Percentiles rank a stretch among this genome's conserved stretches.
phyloP scores from a whole-genome alignment of 371 early-diverging fungal genomes.

The Funneliformis caledonium region DNA sequence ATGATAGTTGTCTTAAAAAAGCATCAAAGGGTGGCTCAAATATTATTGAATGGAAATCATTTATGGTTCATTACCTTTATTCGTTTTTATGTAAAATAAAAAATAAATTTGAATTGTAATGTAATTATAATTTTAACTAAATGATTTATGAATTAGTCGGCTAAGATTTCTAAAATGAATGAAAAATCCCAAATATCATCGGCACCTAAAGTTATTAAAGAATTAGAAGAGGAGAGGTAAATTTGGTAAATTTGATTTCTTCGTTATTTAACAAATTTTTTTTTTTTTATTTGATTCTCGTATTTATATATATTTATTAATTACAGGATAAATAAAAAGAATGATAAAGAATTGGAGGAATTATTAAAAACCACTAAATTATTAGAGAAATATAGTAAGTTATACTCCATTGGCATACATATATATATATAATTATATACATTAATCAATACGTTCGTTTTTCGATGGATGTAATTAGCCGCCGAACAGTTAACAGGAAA shows the following conservation, averaged over 20 bases:
- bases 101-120: not conserved
- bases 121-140: not conserved
- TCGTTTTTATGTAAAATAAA: not conserved
- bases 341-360: conserved; percentile 33
- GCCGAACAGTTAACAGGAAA: conserved; percentile 52
- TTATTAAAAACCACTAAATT: conserved; percentile 25
- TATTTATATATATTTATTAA: not conserved
- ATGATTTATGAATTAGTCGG: conserved; percentile 10
- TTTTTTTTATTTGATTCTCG: not conserved
- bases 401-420: no score
- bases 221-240: conserved; percentile 18
- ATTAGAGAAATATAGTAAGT: conserved; percentile 30
- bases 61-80: conserved; percentile 7
- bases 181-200: not conserved
- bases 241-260: not conserved
- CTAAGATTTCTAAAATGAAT: conserved; percentile 21
- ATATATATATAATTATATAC: no score
- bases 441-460: no score
- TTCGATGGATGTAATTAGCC: conserved; percentile 41
- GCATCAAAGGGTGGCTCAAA: not conserved
- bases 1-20: not conserved
- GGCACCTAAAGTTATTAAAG: not conserved
- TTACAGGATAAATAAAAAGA: conserved; percentile 1
- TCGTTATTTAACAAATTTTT: no score
- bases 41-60: conserved; percentile 17